Base-by-base conservation (phyloP, 2,329 filamentous ascomycete genomes). In the Penicillium occitanis region DNA sequence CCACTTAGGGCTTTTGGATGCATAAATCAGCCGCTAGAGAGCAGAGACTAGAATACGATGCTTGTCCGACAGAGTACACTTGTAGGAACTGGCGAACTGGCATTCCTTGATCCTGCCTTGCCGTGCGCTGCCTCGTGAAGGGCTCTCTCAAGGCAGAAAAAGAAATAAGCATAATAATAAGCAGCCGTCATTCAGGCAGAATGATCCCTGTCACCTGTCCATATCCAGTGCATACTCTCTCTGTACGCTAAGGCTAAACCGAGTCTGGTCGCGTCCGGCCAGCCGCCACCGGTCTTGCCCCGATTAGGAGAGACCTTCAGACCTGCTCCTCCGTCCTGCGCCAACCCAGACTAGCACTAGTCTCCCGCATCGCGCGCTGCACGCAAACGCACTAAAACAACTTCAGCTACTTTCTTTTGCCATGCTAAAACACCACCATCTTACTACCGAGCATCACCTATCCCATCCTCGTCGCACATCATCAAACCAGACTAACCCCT, bases 221-320 rank as follows among this genome's bases (percentile, higher is more conserved):
- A 14, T 53, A n/a, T 53, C 28, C 50, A 53, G 25, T 10, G 28
- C 14, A 53, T 53, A 53, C 50, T 53, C 28, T 51, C 19, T 44
- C 14, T 17, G 48, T 5, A 51, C n/a, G 42, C 17, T 19, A 1
- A 3, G 28, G 48, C 50, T 53, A 53, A 64, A 30, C 62, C 62
- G 40, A 14, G n/a, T 48, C 62, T 64, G 62, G 62, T 28, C 51
- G 61, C 40, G 62, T 64, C 62, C 62, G 62, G 51, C 28, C 30
- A 33, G 33, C 57, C 30, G 25, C 60, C 50, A 22, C 25, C 55
- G 57, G 28, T 7, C 61, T 63, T 63, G 61, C 13, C 62, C 51
- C 37, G 55, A 58, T 58, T 48, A 51, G 50, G 61, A 42, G 25
- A 25, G 25, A 25, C 25, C 25, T 25, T 25, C 11, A 44, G 17